These are phyloP conservation scores for Colletotrichum ledebouriae DNA, from an alignment of 2,329 filamentous ascomycete species.

Conservation along the genomic window DNA sequence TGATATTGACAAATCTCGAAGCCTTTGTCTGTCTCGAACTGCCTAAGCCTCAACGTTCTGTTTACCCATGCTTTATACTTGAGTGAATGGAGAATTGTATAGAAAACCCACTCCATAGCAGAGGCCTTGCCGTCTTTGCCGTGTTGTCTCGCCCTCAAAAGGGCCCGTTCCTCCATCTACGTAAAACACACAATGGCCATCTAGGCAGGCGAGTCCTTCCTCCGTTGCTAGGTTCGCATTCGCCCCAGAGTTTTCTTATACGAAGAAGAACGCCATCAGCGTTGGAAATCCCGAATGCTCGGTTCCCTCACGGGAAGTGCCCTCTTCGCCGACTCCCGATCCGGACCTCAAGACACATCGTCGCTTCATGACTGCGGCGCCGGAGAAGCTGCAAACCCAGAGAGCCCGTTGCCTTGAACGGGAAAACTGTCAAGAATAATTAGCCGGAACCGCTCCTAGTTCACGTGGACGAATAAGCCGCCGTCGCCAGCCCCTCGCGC, in stretches of 20 bases:
- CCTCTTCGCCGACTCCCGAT: conserved; percentile 11
- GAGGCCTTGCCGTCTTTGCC: not conserved
- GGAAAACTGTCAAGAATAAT: not conserved
- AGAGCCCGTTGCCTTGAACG: not conserved
- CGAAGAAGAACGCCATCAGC: not conserved
- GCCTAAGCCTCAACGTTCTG: not conserved
- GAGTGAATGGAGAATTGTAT: not conserved
- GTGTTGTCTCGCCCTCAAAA: not conserved
- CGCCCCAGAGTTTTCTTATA: not conserved
- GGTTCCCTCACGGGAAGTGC: not conserved
- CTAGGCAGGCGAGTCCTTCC: not conserved
- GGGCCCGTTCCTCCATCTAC: conserved; percentile 2
- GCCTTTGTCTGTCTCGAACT: conserved; percentile 5
- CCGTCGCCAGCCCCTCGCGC: conserved; percentile 9
- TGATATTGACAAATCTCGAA: not conserved
- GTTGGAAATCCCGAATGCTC: not conserved
- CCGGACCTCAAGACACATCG: not conserved
- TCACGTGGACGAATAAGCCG: not conserved
- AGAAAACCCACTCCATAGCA: not conserved
- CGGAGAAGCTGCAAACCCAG: not conserved
- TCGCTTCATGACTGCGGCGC: too few relatives aligned
- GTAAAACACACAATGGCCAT: not conserved
- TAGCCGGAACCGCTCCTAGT: conserved; percentile 18
- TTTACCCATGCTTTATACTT: not conserved
- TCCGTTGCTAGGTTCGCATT: not conserved